Evolutionary conservation across 225 moss, liverwort and hornwort species (phyloP), one percentile per base, ranked within the genome.

Genomic region (Pleurozium schreberi): DNA sequence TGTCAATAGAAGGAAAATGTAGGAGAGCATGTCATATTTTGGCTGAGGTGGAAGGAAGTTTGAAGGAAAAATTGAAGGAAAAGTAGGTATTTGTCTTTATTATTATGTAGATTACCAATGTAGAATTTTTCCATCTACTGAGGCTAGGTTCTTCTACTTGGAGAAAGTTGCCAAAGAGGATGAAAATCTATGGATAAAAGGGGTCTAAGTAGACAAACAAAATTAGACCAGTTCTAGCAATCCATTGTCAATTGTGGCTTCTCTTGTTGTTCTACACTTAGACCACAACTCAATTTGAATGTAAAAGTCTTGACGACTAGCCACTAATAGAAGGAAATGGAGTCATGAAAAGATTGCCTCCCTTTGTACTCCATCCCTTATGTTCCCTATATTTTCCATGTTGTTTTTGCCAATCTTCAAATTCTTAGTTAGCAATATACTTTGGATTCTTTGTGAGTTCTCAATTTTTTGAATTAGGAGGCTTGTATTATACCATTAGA

Each of bases 1-100:
- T 0, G 0, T 28, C 5, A 28, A 16, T 11, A 18, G 31, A 18
- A 47, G 6, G 4, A 1, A 45, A 74, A 30, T 47, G 7, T 11
- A 30, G 6, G 7, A 7, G 2, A 30, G 4, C 3, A 18, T 0
- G 2, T 18, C 6, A 18, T 18, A 18, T 2, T 30, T 74, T 30
- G n/a, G 2, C 2, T 73, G 16, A 73, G 19, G 47, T 19, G 1
- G 20, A 4, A 33, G 19, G 30, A 31, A 31, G 19, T 30, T 47
- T 1, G 4, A 31, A 49, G 18, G 18, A 5, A 45, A 3, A 71
- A 45, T 45, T 47, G 47, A 30, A 0, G 47, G 2, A 31, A 60
- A 62, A 3, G 10, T 30, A n/a, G 11, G 18, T 7, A 3, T 50
- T 86, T 34, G 31, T 14, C 9, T 62, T 81, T 10, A 63, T 63